Evolutionary conservation across 139 green algal species (phyloP).

Genomic region (Coelastrella sp.): DNA sequence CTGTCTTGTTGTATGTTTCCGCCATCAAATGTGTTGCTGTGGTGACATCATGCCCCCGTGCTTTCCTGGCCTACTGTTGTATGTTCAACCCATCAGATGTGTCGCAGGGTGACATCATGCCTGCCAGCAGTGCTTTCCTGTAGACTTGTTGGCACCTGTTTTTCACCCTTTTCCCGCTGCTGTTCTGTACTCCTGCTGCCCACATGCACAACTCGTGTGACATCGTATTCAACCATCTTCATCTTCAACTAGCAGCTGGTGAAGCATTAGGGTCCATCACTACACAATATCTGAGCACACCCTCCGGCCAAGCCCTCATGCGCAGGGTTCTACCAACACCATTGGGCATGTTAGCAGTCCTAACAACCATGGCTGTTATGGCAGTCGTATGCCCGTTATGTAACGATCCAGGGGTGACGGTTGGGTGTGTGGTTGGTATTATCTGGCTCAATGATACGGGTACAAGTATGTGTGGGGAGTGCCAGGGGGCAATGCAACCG

Average conservation of each 20-base stretch:
- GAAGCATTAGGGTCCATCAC: neutral
- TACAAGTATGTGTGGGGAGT: neutral
- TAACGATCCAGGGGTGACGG: neutral
- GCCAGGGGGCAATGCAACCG: neutral
- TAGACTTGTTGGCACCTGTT: neutral
- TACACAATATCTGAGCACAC: neutral
- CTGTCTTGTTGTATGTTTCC: too few species aligned
- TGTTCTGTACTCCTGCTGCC: neutral
- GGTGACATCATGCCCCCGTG: too few species aligned
- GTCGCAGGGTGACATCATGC: too few species aligned
- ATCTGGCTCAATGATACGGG: neutral
- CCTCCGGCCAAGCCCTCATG: neutral
- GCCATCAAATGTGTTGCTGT: too few species aligned
- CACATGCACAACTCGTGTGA: too few species aligned
- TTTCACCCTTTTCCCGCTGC: neutral
- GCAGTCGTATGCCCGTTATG: neutral
- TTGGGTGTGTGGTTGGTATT: neutral
- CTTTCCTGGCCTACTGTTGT: too few species aligned
- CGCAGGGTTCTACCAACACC: neutral
- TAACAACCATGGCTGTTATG: neutral
- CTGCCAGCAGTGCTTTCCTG: too few species aligned
- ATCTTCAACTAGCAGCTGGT: neutral
- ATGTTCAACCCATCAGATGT: too few species aligned
- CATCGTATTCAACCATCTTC: too few species aligned
- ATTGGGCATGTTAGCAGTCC: neutral